Base-by-base conservation (phyloP, 208 protist species). In the Leishmania tropica region DNA sequence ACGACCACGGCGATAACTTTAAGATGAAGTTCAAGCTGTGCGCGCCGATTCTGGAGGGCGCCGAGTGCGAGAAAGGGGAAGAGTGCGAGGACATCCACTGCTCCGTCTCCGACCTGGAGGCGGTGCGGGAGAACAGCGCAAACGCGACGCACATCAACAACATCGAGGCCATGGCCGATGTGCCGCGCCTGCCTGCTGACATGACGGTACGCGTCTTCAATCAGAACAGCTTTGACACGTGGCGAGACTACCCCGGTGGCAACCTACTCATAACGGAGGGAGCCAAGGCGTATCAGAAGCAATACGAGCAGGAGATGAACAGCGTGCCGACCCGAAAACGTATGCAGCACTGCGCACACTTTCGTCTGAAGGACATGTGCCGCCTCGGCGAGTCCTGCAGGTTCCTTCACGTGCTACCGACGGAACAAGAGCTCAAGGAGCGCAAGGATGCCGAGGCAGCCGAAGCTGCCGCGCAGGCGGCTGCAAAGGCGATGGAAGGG, bases 331-430 rank as follows among this genome's bases (percentile, higher is more conserved):
- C 78, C 19, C 88, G 88, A 24, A 94, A 95, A 72, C 86, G 88
- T 82, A 97, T 97, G 94, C 94, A 97, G 83, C 94, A 97, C 85
- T 97, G 94, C 67, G 94, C 94, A 21, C 94, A 97, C 84, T 97
- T 97, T 73, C 90, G 91, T 31, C 83, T 94, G 24, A 95, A 97
- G 82, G 82, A 92, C 71, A 86, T 97, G 83, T 97, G 94, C 77
- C 92, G 94, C 85, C 84, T 93, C 42, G 94, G 94, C 40, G 86
- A 87, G 53, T 86, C 83, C 35, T 97, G 94, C 83, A 88, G 89
- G 67, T 97, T 97, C 80, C 78, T 97, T 10, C 94, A 97, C 80
- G 92, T 97, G n/a, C 80, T 97, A 11, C 76, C 84, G 7, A 88
- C 87, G 24, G 70, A 88, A 7, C 78, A 89, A 73, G 87, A 87